Base-by-base conservation (phyloP, 495 filamentous ascomycete species). In the Hyaloscypha hepaticicola region DNA sequence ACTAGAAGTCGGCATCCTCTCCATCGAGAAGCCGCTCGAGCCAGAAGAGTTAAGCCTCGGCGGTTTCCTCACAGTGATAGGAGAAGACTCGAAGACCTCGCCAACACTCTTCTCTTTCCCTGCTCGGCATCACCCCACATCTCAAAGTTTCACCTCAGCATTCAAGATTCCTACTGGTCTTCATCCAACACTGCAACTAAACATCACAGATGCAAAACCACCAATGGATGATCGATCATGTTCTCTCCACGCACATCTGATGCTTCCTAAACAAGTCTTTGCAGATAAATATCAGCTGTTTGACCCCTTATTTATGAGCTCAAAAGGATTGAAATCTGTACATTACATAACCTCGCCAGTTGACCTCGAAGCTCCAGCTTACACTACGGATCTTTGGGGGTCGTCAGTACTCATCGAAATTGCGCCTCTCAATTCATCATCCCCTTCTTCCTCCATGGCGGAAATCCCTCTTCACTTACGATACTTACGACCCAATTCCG, bases 311-410 rank as follows among this genome's bases (percentile, higher is more conserved):
- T 89, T 92, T 76, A 81, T 93, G 34, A 65, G 83, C 22, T 91
- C 90, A 1, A 90, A 96, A 56, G 89, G 93, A 69, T 78, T 99
- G 52, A 80, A 79, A 26, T 76, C 82, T 0, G 74, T 97, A 48
- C 86, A 83, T 48, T 85, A 85, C 59, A 81, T 90, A 52, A 84
- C 87, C 41, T 88, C 91, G 48, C 91, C 91, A 50, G 91, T 92
- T 3, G 95, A 98, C 68, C 92, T 99, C 55, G 95, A 99, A 76
- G 92, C 92, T 0, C 95, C 95, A 11, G 88, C 88, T 66, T 99
- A 95, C 81, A 85, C 85, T 12, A 79, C 90, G 50, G 72, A 80
- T 26, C 72, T 80, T 61, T 98, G 95, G 96, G 95, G 95, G 22
- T 91, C 88, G 14, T 85, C 83, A 12, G 78, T 93, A 61, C 82